Base-by-base conservation (phyloP, 116 monocot genomes). In the Dioscorea cayenensis region DNA sequence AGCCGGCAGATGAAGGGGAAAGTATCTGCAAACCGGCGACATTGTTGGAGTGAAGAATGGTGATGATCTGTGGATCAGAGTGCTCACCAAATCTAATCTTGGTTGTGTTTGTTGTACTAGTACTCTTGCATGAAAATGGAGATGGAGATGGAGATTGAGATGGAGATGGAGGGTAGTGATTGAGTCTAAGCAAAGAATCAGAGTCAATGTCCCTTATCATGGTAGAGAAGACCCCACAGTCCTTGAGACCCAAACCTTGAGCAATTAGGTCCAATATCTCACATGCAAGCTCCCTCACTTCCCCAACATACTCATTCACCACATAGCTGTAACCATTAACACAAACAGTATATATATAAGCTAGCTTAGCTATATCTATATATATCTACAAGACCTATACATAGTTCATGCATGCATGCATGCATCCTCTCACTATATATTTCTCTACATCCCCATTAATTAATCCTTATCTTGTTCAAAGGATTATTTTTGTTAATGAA, bases 51-150 rank as follows among this genome's bases (percentile, higher is more conserved):
- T 85, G 64, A 19, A 96, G 80, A 19, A 96, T 19, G 37, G 87
- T 90, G 36, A 96, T 19, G 70, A 96, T 75, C 83, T 92, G 96
- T 60, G 96, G 96, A 73, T 96, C 96, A 0, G 96, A 76, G 75
- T 96, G 96, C 76, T 96, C 96, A 14, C 96, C 96, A 35, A 96
- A 96, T 18, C 96, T 88, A 32, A 88, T 74, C 60, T 82, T 16
- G 2, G 18, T 16, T 8, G 20, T 1, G 49, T 36, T 75, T 23
- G 18, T 17, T n/a, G 43, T 63, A 0, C 29, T 50, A 23, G 60
- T 58, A 20, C 67, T 21, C 28, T 36, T 62, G 11, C 62, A 1
- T 21, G 62, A 9, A 62, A 12, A 5, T 18, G 10, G 55, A 55
- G 14, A 14, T 52, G 52, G 17, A 25, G 4, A 32, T 19, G 55